These are phyloP conservation scores for Boletus edulis DNA, from an alignment of 768 basidiomycete species.

Conservation along the genomic window DNA sequence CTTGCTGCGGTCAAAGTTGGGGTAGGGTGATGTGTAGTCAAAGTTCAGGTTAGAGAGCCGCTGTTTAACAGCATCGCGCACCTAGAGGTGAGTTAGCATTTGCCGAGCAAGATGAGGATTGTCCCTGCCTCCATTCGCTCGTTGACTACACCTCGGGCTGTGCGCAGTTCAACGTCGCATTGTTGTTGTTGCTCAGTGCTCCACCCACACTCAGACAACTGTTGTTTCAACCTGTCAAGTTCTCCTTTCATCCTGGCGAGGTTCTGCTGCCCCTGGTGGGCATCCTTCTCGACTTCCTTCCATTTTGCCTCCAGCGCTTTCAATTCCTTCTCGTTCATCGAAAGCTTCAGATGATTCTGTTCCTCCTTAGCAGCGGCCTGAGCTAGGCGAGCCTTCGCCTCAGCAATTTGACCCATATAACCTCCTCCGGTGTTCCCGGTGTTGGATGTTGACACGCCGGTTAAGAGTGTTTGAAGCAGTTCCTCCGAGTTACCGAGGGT, in stretches of 20 bases:
- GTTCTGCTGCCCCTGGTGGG: constrained; percentile 68
- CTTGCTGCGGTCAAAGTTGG: constrained; percentile 76
- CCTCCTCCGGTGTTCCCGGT: constrained; percentile 76
- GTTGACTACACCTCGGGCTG: constrained; percentile 53
- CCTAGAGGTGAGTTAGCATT: constrained; percentile 38
- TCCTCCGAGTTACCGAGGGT: constrained; percentile 78
- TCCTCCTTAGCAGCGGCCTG: constrained; percentile 83
- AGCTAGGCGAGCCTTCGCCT: constrained; percentile 71
- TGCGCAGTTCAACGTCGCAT: constrained; percentile 47
- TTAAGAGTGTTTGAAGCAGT: constrained; percentile 91
- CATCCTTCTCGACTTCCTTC: constrained; percentile 85
- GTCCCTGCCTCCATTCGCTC: constrained; percentile 58
- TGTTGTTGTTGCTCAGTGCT: constrained; percentile 69
- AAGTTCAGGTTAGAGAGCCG: constrained; percentile 76
- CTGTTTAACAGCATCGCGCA: constrained; percentile 65
- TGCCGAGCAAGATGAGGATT: background rate
- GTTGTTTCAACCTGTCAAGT: constrained; percentile 53
- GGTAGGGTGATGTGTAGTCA: constrained; percentile 72
- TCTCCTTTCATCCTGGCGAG: constrained; percentile 57
- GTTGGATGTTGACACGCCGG: constrained; percentile 77
- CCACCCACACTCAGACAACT: constrained; percentile 68
- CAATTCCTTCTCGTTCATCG: constrained; percentile 76
- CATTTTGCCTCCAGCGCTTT: constrained; percentile 71
- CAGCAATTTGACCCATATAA: constrained; percentile 94
- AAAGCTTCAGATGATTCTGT: constrained; percentile 72